Conservation (phyloP, 352 stramenopile genomes). For the Phytophthora palmivora region DNA sequence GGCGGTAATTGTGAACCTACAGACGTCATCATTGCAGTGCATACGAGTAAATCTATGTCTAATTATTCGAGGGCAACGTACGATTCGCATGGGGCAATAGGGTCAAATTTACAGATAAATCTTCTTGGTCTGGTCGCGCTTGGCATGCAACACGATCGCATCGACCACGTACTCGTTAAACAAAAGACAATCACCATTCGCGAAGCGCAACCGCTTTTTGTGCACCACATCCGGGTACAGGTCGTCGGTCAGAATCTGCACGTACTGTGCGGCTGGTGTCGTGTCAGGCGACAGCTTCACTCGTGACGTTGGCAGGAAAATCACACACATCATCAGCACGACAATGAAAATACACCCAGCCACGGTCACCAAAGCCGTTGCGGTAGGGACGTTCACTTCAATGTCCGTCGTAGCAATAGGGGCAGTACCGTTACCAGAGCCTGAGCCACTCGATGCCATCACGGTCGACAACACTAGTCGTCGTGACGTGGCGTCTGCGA, state of each 20-base stretch:
- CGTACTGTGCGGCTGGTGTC: slow-evolving; percentile 67
- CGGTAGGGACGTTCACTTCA: slow-evolving; percentile 50
- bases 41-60: too few relatives aligned
- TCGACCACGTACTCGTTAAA: slow-evolving; percentile 79
- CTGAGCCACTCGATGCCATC: slow-evolving; percentile 26
- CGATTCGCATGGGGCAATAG: neutral
- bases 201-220: slow-evolving; percentile 74
- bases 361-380: slow-evolving; percentile 56
- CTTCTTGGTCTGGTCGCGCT: slow-evolving; percentile 63
- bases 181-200: slow-evolving; percentile 64
- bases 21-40: too few relatives aligned
- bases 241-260: slow-evolving; percentile 78
- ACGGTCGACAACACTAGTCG: slow-evolving; percentile 27
- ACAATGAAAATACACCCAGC: slow-evolving; percentile 60
- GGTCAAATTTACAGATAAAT: slow-evolving; percentile 55
- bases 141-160: slow-evolving; percentile 64
- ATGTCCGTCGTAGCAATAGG: slow-evolving; percentile 44
- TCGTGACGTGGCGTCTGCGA: slow-evolving; percentile 31
- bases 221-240: slow-evolving; percentile 73
- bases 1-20: too few relatives aligned
- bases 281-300: slow-evolving; percentile 68
- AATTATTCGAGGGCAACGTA: too few relatives aligned
- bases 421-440: slow-evolving; percentile 6
- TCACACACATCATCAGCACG: slow-evolving; percentile 60
- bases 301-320: slow-evolving; percentile 56